phyloP scores from a whole-genome alignment of 495 filamentous ascomycete species.

The Xylaria longipes region DNA sequence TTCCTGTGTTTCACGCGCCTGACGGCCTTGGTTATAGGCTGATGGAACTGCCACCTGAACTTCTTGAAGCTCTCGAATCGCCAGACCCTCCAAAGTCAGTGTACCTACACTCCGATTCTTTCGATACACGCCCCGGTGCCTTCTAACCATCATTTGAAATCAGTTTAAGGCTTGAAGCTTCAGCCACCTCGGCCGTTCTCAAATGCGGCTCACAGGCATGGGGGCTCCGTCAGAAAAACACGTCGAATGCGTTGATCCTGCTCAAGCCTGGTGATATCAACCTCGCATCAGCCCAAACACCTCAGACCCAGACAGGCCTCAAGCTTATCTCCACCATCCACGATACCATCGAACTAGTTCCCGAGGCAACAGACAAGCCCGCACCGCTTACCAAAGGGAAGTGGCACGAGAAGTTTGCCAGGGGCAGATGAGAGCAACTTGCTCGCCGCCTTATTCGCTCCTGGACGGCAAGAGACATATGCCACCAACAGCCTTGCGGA shows the following conservation, averaged over 20 bases:
- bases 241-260: slow-evolving; percentile 84
- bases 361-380: slow-evolving; percentile 43
- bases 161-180: slow-evolving; percentile 73
- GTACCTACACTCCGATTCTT: not conserved
- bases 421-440: slow-evolving; percentile 35
- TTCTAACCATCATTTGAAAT: not conserved
- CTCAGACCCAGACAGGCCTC: slow-evolving; percentile 51
- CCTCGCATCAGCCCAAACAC: slow-evolving; percentile 32
- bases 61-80: slow-evolving; percentile 70
- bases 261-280: slow-evolving; percentile 54
- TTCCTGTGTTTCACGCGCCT: slow-evolving; percentile 68
- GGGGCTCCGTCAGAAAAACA: slow-evolving; percentile 86
- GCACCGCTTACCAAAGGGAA: slow-evolving; percentile 67
- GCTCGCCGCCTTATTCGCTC: not conserved
- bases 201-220: slow-evolving; percentile 74
- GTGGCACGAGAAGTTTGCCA: slow-evolving; percentile 88
- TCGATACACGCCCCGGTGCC: slow-evolving; percentile 14
- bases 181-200: slow-evolving; percentile 71
- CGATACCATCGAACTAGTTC: slow-evolving; percentile 73
- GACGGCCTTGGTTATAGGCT: slow-evolving; percentile 71
- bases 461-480: not conserved
- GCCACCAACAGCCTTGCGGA: not conserved
- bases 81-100: slow-evolving; percentile 66
- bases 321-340: slow-evolving; percentile 71
- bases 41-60: slow-evolving; percentile 79